These are phyloP conservation scores for Cladorrhinum sp. DNA, from an alignment of 2,329 filamentous ascomycete genomes.

Conservation along the genomic window DNA sequence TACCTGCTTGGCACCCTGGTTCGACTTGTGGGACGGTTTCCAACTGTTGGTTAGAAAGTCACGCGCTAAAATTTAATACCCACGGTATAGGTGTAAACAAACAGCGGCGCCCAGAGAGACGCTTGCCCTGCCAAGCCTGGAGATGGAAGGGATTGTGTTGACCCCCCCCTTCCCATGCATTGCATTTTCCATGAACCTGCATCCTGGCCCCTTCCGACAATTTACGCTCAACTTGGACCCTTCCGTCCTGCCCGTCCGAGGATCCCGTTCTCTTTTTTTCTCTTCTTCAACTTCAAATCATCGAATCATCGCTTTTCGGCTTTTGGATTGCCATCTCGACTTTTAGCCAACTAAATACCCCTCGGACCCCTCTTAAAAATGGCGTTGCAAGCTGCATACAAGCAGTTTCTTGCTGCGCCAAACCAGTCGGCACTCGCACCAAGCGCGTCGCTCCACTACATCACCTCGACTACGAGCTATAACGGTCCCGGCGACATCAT, in stretches of 20 bases:
- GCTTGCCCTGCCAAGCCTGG: constrained; percentile 2
- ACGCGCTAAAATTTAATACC: too few relatives aligned
- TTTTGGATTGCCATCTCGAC: not conserved
- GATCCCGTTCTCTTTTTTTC: constrained; percentile 15
- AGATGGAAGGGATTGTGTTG: not conserved
- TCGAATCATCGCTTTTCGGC: constrained; percentile 5
- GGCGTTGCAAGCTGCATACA: constrained; percentile 57
- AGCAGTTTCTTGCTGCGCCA: constrained; percentile 68
- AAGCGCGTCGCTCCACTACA: constrained; percentile 75
- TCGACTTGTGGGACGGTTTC: too few relatives aligned
- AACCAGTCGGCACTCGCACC: constrained; percentile 60
- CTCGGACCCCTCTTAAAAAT: constrained; percentile 33
- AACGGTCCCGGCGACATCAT: constrained; percentile 70
- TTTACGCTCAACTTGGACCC: not conserved
- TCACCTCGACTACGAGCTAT: constrained; percentile 79
- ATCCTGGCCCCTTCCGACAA: constrained; percentile 11
- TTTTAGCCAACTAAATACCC: not conserved
- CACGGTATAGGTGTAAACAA: too few relatives aligned
- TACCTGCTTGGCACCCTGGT: too few relatives aligned
- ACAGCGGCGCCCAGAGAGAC: constrained; percentile 4
- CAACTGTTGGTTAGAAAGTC: too few relatives aligned
- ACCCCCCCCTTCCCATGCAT: constrained; percentile 21
- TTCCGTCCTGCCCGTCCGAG: constrained; percentile 4
- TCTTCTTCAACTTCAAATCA: not conserved
- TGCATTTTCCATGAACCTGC: constrained; percentile 18